phyloP scores from a whole-genome alignment of 2,329 filamentous ascomycete genomes.

The Aspergillus hortae region DNA sequence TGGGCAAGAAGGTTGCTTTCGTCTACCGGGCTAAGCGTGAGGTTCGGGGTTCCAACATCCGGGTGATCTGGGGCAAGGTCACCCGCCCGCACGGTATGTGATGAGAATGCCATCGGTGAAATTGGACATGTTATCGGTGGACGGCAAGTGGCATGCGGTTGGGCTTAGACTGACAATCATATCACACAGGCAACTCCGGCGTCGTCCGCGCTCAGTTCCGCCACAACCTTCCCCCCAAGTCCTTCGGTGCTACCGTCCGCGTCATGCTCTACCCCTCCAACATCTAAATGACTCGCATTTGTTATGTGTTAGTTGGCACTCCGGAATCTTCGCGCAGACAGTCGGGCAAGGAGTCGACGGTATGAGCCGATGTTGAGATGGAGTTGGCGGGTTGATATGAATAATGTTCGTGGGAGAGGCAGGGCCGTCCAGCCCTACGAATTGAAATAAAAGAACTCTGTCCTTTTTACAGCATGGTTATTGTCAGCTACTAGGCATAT shows the following conservation, averaged over 20 bases:
- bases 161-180: not conserved
- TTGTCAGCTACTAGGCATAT: constrained; percentile 23
- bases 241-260: constrained; percentile 92
- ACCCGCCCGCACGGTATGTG: constrained; percentile 85
- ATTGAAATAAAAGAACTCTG: constrained; percentile 34
- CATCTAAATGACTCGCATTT: constrained; percentile 65
- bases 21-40: constrained; percentile 96
- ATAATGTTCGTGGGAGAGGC: constrained; percentile 40
- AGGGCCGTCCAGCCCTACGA: constrained; percentile 37
- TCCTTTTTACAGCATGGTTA: constrained; percentile 27
- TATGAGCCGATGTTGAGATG: constrained; percentile 37
- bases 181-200: constrained; percentile 78
- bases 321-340: constrained; percentile 35
- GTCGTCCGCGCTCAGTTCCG: constrained; percentile 97
- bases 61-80: constrained; percentile 99
- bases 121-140: not conserved
- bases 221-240: constrained; percentile 91
- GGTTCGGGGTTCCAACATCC: constrained; percentile 96
- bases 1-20: constrained; percentile 98
- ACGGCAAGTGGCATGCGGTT: not conserved
- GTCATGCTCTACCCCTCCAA: constrained; percentile 98
- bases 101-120: not conserved
- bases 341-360: constrained; percentile 37
- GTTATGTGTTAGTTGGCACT: constrained; percentile 33
- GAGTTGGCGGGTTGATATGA: constrained; percentile 34